A percentile compares a stretch with the other conserved stretches of the same genome.
Conservation (phyloP, 2,329 filamentous ascomycete genomes). For the Fusarium fujikuroi region DNA sequence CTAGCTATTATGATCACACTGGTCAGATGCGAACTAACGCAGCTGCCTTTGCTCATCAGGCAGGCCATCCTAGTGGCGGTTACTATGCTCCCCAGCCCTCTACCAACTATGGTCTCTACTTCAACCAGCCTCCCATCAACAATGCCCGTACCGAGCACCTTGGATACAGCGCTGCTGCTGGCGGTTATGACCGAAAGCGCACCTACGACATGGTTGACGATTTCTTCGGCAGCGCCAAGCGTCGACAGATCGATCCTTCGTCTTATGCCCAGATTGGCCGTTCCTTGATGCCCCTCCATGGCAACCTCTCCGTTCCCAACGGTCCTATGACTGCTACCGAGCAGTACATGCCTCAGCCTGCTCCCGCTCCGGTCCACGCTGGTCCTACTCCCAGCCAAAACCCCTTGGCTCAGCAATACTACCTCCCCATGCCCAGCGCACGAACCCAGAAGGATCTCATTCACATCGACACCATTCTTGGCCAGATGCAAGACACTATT, state of each 20-base stretch:
- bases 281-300: conserved; percentile 83
- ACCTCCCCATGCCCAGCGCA: conserved; percentile 87
- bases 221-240: conserved; percentile 93
- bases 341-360: conserved; percentile 64
- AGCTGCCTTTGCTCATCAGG: conserved; percentile 66
- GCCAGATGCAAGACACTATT: conserved; percentile 95
- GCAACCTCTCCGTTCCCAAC: conserved; percentile 71
- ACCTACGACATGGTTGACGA: conserved; percentile 90
- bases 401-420: conserved; percentile 75
- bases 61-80: conserved; percentile 59
- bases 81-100: conserved; percentile 69
- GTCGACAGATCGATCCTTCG: conserved; percentile 85
- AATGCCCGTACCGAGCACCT: conserved; percentile 68
- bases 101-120: conserved; percentile 79
- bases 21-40: conserved; percentile 69
- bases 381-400: conserved; percentile 69
- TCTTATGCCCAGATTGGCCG: conserved; percentile 94
- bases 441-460: conserved; percentile 93
- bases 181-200: conserved; percentile 80
- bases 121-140: conserved; percentile 71
- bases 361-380: conserved; percentile 62
- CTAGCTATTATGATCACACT: conserved; percentile 73
- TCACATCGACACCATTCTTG: conserved; percentile 93
- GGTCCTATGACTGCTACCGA: conserved; percentile 57
- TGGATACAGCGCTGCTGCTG: conserved; percentile 64